These are phyloP conservation scores for Metarhizium anisopliae DNA, from an alignment of 2,329 filamentous ascomycete genomes.

Conservation along the genomic window DNA sequence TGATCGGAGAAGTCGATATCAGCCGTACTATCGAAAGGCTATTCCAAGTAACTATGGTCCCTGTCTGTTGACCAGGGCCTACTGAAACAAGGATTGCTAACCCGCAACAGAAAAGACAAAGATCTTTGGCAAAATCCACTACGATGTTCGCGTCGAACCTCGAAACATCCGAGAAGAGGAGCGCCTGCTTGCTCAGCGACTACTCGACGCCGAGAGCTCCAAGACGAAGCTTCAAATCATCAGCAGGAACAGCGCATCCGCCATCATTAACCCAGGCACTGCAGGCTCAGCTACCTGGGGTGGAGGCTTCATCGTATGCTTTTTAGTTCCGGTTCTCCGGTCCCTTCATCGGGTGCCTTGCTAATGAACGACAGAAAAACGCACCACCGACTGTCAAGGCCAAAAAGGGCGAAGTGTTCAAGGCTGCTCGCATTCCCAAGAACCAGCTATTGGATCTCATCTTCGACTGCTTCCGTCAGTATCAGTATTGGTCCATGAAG, in stretches of 20 bases:
- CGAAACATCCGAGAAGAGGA: conserved; percentile 63
- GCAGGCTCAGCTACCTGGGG: conserved; percentile 28
- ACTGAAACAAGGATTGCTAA: conserved; percentile 11
- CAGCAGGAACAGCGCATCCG: conserved; percentile 39
- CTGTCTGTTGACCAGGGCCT: neutral
- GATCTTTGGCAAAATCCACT: conserved; percentile 61
- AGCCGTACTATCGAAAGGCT: conserved; percentile 59
- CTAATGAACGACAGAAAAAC: conserved; percentile 37
- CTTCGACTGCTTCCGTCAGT: conserved; percentile 73
- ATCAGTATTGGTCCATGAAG: conserved; percentile 91
- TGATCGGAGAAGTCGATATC: conserved; percentile 34
- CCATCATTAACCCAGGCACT: conserved; percentile 47
- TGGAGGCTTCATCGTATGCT: conserved; percentile 48
- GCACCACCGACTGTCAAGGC: conserved; percentile 40
- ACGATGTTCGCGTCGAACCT: conserved; percentile 68
- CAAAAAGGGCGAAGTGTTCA: conserved; percentile 61
- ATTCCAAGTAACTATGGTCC: conserved; percentile 55
- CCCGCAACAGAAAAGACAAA: conserved; percentile 62
- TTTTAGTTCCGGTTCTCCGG: neutral
- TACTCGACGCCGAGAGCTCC: conserved; percentile 37
- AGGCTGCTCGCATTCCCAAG: conserved; percentile 82
- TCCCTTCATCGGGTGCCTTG: neutral
- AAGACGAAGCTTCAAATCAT: conserved; percentile 42
- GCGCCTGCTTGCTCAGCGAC: conserved; percentile 51
- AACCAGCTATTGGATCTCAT: conserved; percentile 82